Base-by-base conservation (phyloP, 352 stramenopile genomes). In the Phytophthora europaea region DNA sequence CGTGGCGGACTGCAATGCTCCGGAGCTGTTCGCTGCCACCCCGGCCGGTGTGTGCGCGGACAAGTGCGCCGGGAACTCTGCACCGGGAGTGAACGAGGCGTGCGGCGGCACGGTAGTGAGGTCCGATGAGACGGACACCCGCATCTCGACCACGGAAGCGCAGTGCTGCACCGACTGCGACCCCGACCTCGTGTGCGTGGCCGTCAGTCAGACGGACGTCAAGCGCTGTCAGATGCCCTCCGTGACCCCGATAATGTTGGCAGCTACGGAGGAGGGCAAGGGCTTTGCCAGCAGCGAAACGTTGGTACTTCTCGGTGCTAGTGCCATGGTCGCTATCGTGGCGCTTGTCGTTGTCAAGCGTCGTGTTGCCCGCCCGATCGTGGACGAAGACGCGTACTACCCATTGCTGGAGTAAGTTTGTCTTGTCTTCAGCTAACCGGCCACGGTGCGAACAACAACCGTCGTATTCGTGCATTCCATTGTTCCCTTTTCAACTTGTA, bases 321-420 rank as follows among this genome's bases (percentile, higher is more conserved):
- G 59, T 52, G 76, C 80, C 1, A 65, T 90, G 58, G 62, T 92
- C 2, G 85, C 78, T 13, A 53, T 92, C 3, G 81, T 92, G n/a
- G 79, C 81, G 31, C 65, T 92, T 6, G 68, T 92, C 31, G 81
- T 83, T 12, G 79, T 87, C 36, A 84, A 81, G 51, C 76, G 74
- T 48, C 67, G 57, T 8, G 40, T 38, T 47, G 34, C 51, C 4
- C 23, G 15, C 4, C 22, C 45, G 2, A 36, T 34, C 28, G 57
- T 50, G 26, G 18, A 38, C 22, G 78, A 89, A 7, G 81, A 90
- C 50, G 82, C 80, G 28, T 89, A 90, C 71, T 88, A 90, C 55
- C 79, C 84, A 13, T 67, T 92, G 40, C 67, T 92, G 31, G 68
- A 84, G 65, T 92, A 84, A 51, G 34, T n/a, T 16, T 43, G 12